Conservation (phyloP, 164 flowering plant species). For the Magnolia changhungtana region DNA sequence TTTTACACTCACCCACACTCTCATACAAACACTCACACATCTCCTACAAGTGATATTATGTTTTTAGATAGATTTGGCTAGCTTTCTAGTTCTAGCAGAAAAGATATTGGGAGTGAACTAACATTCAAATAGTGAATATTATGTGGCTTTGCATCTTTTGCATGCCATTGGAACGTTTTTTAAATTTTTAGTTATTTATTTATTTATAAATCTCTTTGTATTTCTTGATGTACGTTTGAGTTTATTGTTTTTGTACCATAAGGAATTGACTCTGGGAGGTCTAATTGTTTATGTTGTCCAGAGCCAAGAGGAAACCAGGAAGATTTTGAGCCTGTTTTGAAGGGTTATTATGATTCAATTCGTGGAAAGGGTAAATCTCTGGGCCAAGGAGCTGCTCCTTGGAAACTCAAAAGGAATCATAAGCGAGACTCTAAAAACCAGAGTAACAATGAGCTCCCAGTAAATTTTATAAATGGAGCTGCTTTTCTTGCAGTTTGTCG, state of each 20-base stretch:
- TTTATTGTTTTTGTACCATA: too few relatives aligned
- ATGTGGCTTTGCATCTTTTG: neutral
- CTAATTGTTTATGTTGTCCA: constrained; percentile 18
- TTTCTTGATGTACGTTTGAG: neutral
- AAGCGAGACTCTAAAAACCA: constrained; percentile 28
- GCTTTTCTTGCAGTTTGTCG: constrained; percentile 95
- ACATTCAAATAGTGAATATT: neutral
- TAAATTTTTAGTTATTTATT: too few relatives aligned
- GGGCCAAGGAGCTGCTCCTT: constrained; percentile 7
- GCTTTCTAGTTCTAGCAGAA: constrained; percentile 1
- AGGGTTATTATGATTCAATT: constrained; percentile 64
- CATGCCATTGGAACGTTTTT: neutral
- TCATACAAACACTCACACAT: neutral
- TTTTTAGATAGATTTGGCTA: neutral
- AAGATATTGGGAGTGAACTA: neutral
- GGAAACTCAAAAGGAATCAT: constrained; percentile 48
- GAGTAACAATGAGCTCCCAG: constrained; percentile 17
- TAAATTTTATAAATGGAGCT: constrained; percentile 47
- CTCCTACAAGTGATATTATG: neutral
- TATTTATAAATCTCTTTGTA: neutral
- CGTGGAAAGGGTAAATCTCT: constrained; percentile 27
- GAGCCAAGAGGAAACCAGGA: constrained; percentile 92
- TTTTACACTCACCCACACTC: neutral
- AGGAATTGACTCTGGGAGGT: neutral
- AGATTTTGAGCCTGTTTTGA: constrained; percentile 66